Evolutionary conservation across 106 monocot genomes (phyloP).

Genomic region (Hemerocallis citrina): DNA sequence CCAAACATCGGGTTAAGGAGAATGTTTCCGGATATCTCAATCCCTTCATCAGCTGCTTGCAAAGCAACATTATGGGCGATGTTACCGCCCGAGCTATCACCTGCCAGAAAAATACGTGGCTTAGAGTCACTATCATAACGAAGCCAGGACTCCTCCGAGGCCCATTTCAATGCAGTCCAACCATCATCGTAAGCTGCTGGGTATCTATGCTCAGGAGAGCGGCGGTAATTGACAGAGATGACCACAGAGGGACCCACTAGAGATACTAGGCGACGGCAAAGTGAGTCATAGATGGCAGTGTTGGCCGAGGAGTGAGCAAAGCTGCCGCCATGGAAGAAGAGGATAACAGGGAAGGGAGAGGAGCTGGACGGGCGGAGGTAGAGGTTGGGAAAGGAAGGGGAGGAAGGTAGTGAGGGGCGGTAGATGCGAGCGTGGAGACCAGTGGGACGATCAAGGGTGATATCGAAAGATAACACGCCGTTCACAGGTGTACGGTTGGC

Average conservation of each 20-base stretch:
- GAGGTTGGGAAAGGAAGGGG: background rate
- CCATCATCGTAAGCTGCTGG: constrained; percentile 86
- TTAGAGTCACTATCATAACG: constrained; percentile 24
- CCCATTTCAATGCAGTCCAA: constrained; percentile 76
- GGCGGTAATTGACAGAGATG: constrained; percentile 74
- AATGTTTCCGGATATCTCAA: constrained; percentile 56
- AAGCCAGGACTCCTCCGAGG: constrained; percentile 44
- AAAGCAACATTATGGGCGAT: constrained; percentile 78
- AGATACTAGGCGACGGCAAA: constrained; percentile 68
- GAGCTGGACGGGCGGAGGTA: constrained; percentile 12
- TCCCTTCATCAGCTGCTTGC: constrained; percentile 40
- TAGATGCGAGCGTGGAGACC: constrained; percentile 72
- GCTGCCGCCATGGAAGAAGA: constrained; percentile 94
- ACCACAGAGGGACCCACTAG: constrained; percentile 62
- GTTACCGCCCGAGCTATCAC: constrained; percentile 91
- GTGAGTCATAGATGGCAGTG: constrained; percentile 71
- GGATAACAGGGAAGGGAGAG: constrained; percentile 60
- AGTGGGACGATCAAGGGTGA: constrained; percentile 44
- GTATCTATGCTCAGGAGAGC: constrained; percentile 70
- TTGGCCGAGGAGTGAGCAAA: constrained; percentile 79
- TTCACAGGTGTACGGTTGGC: constrained; percentile 57
- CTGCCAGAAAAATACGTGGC: constrained; percentile 52
- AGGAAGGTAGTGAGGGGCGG: constrained; percentile 21
- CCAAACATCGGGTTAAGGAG: constrained; percentile 89
- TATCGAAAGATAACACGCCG: constrained; percentile 70